Evolutionary conservation across 768 basidiomycete genomes (phyloP).

Genomic region (Tylopilus vinaceipallidus): DNA sequence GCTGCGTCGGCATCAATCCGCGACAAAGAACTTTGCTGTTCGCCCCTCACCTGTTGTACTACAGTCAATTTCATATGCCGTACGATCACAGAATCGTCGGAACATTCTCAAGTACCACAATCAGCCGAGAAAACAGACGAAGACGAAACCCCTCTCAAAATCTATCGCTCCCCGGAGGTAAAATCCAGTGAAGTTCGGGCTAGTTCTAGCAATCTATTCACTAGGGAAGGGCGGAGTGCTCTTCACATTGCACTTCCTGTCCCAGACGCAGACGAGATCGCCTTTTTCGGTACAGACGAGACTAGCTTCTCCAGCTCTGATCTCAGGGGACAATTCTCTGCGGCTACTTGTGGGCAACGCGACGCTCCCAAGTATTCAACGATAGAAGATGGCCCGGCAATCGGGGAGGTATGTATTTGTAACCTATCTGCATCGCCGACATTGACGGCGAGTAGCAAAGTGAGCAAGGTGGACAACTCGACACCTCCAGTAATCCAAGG

Average conservation of each 20-base stretch:
- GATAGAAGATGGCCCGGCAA: background rate
- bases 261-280: conserved; percentile 13
- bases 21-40: too few species aligned
- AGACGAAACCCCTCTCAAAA: background rate
- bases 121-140: background rate
- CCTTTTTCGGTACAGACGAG: conserved; percentile 14
- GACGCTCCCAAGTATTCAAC: background rate
- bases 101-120: too few species aligned
- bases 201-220: background rate
- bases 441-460: conserved; percentile 1
- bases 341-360: background rate
- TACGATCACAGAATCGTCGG: too few species aligned
- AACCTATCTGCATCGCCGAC: background rate
- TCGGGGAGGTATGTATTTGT: conserved; percentile 1
- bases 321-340: background rate
- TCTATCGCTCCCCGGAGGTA: background rate
- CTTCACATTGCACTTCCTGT: conserved; percentile 14
- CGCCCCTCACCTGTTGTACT: too few species aligned
- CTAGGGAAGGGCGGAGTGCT: background rate
- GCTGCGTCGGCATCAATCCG: too few species aligned
- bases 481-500: background rate
- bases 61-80: too few species aligned
- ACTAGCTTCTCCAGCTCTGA: background rate
- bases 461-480: conserved; percentile 1
- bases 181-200: background rate